phyloP scores from a whole-genome alignment of 2,329 filamentous ascomycete species.

The Pseudogymnoascus sp. region DNA sequence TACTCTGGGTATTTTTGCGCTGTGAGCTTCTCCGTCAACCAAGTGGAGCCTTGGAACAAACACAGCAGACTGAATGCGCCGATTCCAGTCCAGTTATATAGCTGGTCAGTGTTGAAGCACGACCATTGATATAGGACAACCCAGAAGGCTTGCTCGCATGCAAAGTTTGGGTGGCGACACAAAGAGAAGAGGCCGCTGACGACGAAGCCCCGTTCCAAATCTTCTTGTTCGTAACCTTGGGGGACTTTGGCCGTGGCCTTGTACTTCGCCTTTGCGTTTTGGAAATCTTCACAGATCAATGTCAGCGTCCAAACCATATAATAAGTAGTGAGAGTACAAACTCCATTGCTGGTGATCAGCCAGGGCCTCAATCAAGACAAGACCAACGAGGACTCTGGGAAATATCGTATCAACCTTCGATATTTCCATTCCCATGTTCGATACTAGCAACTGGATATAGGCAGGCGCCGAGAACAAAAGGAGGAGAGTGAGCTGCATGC shows the following conservation, averaged over 20 bases:
- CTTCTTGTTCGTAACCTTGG: slow-evolving; percentile 55
- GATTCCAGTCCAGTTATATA: slow-evolving; percentile 70
- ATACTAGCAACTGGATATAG: slow-evolving; percentile 72
- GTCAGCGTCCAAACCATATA: neutral
- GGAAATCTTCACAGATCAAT: slow-evolving; percentile 51
- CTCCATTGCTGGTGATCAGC: slow-evolving; percentile 92
- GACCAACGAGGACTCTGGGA: slow-evolving; percentile 45
- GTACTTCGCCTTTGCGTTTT: slow-evolving; percentile 73
- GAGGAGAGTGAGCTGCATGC: slow-evolving; percentile 75
- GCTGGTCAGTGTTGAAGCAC: slow-evolving; percentile 62
- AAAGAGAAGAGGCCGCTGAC: slow-evolving; percentile 78
- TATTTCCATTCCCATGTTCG: slow-evolving; percentile 51
- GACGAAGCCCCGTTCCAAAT: slow-evolving; percentile 85
- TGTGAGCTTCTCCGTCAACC: slow-evolving; percentile 77
- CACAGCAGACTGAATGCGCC: slow-evolving; percentile 65
- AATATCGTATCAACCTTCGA: slow-evolving; percentile 50
- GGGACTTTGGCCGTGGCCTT: slow-evolving; percentile 65
- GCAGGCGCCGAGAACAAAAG: slow-evolving; percentile 72
- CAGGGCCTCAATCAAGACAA: slow-evolving; percentile 64
- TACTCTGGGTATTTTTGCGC: slow-evolving; percentile 84
- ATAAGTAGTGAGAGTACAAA: slow-evolving; percentile 25
- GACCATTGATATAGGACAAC: slow-evolving; percentile 81
- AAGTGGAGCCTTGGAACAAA: slow-evolving; percentile 84
- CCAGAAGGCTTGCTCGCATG: slow-evolving; percentile 88
- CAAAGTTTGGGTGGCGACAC: slow-evolving; percentile 91